A percentile compares a stretch with the other conserved stretches of the same genome.
Evolutionary conservation across 768 basidiomycete species (phyloP).

Genomic region (Russula foetens): DNA sequence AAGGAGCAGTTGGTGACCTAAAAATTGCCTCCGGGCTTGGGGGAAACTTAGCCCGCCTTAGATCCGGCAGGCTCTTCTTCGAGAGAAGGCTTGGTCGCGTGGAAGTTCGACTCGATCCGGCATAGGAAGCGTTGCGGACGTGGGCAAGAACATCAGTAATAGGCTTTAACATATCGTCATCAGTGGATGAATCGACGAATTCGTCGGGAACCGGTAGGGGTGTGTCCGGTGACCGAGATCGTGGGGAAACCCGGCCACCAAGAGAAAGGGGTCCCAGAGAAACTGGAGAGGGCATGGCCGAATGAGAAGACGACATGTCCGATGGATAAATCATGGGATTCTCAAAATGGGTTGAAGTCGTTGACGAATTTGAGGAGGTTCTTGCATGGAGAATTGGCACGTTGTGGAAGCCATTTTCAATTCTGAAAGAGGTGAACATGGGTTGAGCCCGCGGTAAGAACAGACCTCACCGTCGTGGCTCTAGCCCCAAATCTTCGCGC

Average conservation of each 20-base stretch:
- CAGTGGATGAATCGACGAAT: constrained; percentile 39
- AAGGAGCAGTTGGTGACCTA: constrained; percentile 1
- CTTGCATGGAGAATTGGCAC: constrained; percentile 35
- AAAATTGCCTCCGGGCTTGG: constrained; percentile 26
- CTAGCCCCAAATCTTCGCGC: constrained; percentile 34
- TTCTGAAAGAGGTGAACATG: constrained; percentile 24
- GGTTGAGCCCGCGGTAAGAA: background rate
- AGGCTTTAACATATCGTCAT: constrained; percentile 31
- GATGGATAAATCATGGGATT: background rate
- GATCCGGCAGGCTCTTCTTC: constrained; percentile 86
- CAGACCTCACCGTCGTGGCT: constrained; percentile 31
- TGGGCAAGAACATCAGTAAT: constrained; percentile 26
- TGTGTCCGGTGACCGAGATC: constrained; percentile 44
- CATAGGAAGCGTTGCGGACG: constrained; percentile 45
- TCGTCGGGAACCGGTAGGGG: constrained; percentile 52
- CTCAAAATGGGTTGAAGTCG: constrained; percentile 40
- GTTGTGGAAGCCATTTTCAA: background rate
- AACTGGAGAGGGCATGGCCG: constrained; percentile 41
- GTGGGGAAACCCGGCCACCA: constrained; percentile 28
- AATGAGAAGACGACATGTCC: constrained; percentile 17
- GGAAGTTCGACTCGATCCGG: constrained; percentile 30
- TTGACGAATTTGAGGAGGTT: constrained; percentile 56
- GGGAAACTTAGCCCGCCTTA: constrained; percentile 46
- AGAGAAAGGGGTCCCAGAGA: constrained; percentile 39
- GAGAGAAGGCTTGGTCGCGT: constrained; percentile 34